Evolutionary conservation across 345 rosid species (phyloP).

Genomic region (Syzygium oleosum): DNA sequence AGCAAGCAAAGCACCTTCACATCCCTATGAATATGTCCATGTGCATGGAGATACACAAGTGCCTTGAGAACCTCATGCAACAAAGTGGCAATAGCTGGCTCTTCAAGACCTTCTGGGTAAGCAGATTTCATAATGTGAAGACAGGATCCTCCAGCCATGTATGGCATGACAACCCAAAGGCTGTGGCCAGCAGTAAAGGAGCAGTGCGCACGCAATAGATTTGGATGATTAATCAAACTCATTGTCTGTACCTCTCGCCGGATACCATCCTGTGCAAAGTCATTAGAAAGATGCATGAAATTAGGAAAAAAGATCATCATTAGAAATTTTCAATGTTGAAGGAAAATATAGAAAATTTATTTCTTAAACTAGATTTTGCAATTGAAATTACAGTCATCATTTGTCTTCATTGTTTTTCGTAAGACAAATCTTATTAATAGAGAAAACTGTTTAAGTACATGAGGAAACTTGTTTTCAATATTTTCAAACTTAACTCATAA

Average conservation of each 20-base stretch:
- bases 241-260: conserved; percentile 94
- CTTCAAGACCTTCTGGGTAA: conserved; percentile 85
- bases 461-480: neutral
- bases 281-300: neutral
- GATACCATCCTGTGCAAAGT: conserved; percentile 69
- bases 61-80: conserved; percentile 89
- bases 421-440: neutral
- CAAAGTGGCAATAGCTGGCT: conserved; percentile 79
- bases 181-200: conserved; percentile 69
- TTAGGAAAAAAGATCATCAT: neutral
- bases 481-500: neutral
- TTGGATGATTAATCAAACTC: conserved; percentile 88
- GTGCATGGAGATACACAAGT: conserved; percentile 87
- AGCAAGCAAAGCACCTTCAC: conserved; percentile 54
- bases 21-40: conserved; percentile 96
- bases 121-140: conserved; percentile 89
- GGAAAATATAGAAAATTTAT: neutral
- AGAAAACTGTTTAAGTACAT: neutral
- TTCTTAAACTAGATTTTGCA: neutral
- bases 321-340: neutral
- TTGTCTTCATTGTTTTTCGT: neutral
- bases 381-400: neutral
- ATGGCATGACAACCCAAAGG: conserved; percentile 99
- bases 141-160: conserved; percentile 98
- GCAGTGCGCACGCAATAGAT: conserved; percentile 77